Conservation (phyloP, 495 filamentous ascomycete species). For the Glarea lozoyensis region DNA sequence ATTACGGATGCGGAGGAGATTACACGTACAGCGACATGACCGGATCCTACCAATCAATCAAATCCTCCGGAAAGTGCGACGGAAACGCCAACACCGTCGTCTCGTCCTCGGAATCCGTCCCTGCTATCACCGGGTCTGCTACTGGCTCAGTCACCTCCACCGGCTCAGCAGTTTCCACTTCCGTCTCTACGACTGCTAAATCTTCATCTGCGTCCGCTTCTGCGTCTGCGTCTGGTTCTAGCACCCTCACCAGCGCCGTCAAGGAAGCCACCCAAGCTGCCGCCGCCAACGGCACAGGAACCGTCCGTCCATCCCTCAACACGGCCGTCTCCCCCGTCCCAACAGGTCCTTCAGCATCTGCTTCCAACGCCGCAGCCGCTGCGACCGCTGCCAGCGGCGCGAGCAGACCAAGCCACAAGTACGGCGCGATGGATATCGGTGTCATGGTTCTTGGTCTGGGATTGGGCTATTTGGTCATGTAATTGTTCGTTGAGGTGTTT, state of each 20-base stretch:
- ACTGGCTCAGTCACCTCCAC: not conserved
- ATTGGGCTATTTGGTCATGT: conserved; percentile 21
- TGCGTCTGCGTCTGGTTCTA: not conserved
- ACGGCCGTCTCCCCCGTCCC: not conserved
- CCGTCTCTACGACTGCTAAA: not conserved
- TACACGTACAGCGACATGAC: conserved; percentile 72
- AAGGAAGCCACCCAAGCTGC: not conserved
- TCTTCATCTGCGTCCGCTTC: not conserved
- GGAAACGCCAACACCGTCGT: not conserved
- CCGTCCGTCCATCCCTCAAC: too few relatives aligned
- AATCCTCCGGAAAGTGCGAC: conserved; percentile 14
- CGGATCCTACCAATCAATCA: conserved; percentile 75
- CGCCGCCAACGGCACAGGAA: not conserved
- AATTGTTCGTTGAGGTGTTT: too few relatives aligned
- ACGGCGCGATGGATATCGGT: conserved; percentile 12
- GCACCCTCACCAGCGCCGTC: not conserved
- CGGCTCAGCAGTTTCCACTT: not conserved
- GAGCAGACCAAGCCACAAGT: conserved; percentile 7
- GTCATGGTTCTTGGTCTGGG: conserved; percentile 19
- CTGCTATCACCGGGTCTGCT: not conserved
- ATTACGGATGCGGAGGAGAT: conserved; percentile 77
- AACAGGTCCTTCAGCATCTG: not conserved
- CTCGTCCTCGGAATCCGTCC: not conserved
- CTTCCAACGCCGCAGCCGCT: not conserved
- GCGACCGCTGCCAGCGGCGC: conserved; percentile 3